phyloP scores from a whole-genome alignment of 2,329 filamentous ascomycete genomes.

The Didymosphaeria variabile region DNA sequence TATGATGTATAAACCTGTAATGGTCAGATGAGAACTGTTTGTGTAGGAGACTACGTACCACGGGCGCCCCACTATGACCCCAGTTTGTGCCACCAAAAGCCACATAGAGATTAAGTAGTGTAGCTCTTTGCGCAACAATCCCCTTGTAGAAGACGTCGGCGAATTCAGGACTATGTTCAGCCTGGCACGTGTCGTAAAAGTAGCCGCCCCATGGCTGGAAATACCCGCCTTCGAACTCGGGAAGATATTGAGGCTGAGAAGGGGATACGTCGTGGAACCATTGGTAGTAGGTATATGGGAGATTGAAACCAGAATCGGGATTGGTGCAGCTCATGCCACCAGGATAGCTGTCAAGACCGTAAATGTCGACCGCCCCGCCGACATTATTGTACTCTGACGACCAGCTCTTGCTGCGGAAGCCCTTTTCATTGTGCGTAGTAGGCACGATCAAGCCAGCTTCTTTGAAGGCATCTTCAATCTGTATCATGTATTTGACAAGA shows the following conservation, averaged over 20 bases:
- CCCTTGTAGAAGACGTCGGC: slow-evolving; percentile 67
- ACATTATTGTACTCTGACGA: slow-evolving; percentile 65
- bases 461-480: slow-evolving; percentile 58
- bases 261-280: slow-evolving; percentile 66
- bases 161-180: slow-evolving; percentile 58
- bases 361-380: slow-evolving; percentile 63
- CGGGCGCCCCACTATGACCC: slow-evolving; percentile 57
- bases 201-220: slow-evolving; percentile 64
- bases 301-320: slow-evolving; percentile 57
- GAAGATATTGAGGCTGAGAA: slow-evolving; percentile 62
- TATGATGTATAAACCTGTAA: slow-evolving; percentile 57
- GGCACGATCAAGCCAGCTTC: slow-evolving; percentile 61
- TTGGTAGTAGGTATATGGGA: slow-evolving; percentile 64
- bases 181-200: slow-evolving; percentile 61
- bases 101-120: slow-evolving; percentile 62
- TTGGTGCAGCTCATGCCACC: slow-evolving; percentile 62
- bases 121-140: slow-evolving; percentile 61
- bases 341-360: slow-evolving; percentile 59
- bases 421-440: slow-evolving; percentile 61
- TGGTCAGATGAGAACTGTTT: slow-evolving; percentile 11
- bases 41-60: slow-evolving; percentile 26
- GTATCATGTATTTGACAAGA: slow-evolving; percentile 62
- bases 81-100: slow-evolving; percentile 65
- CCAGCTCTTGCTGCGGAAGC: slow-evolving; percentile 60
- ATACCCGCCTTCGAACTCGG: slow-evolving; percentile 64